phyloP scores from a whole-genome alignment of 1,284 basidiomycete genomes.

The Puccinia brachypodii region DNA sequence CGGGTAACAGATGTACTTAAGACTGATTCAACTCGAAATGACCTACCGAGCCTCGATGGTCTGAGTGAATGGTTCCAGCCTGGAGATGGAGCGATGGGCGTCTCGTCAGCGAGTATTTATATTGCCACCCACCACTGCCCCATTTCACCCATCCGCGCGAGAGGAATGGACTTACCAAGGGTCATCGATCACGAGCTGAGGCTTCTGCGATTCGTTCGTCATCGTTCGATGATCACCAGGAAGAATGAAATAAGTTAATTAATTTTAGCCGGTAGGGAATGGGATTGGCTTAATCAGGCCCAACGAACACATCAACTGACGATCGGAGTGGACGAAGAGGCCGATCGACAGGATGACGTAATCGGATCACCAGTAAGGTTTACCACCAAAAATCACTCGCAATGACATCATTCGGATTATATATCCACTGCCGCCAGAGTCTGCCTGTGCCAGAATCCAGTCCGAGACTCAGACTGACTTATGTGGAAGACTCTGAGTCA shows the following conservation, averaged over 20 bases:
- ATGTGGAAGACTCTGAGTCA: too few species aligned
- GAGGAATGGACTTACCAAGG: slow-evolving; percentile 27
- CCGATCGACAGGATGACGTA: slow-evolving; percentile 1
- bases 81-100: not conserved
- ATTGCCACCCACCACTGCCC: too few species aligned
- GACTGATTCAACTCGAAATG: not conserved
- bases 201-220: slow-evolving; percentile 3
- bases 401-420: slow-evolving; percentile 20
- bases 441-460: too few species aligned
- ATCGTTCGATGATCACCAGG: not conserved
- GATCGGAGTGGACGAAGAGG: not conserved
- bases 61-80: slow-evolving; percentile 42
- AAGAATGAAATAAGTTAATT: not conserved
- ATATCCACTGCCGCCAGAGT: too few species aligned
- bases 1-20: not conserved
- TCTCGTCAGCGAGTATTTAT: not conserved
- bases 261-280: not conserved
- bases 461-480: too few species aligned
- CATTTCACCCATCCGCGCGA: not conserved
- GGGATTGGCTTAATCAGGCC: not conserved
- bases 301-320: not conserved
- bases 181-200: slow-evolving; percentile 42
- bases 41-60: slow-evolving; percentile 41
- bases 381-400: not conserved
- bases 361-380: not conserved